Conservation (phyloP, 2,329 filamentous ascomycete genomes). For the Pseudogymnoascus sp. region DNA sequence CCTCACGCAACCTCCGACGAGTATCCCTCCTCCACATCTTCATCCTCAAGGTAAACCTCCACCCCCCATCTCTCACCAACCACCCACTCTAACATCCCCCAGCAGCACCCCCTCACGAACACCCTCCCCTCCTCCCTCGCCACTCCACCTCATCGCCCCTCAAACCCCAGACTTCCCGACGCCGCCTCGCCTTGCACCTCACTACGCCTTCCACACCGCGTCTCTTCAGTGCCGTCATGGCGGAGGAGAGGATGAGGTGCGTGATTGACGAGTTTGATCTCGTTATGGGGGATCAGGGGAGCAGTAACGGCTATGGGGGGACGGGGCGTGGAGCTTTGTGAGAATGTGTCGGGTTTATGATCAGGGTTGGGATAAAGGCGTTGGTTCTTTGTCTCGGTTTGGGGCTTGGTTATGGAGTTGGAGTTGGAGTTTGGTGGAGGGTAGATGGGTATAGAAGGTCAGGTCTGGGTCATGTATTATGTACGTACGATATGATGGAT, state of each 20-base stretch:
- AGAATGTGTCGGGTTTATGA: not conserved
- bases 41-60: not conserved
- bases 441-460: not conserved
- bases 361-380: not conserved
- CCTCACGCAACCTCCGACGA: not conserved
- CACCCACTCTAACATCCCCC: not conserved
- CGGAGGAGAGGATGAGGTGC: not conserved
- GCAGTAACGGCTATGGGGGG: not conserved
- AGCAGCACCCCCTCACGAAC: not conserved
- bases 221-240: not conserved
- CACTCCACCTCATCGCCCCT: not conserved
- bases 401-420: not conserved
- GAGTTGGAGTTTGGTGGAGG: not conserved
- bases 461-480: not conserved
- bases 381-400: not conserved
- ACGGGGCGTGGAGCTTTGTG: not conserved
- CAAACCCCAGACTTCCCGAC: not conserved
- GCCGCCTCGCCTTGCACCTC: not conserved
- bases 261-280: not conserved
- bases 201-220: not conserved
- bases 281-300: not conserved
- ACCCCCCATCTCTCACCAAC: not conserved
- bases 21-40: not conserved
- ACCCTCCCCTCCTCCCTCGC: not conserved
- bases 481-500: not conserved